These are phyloP conservation scores for Alloascoidea hylecoeti DNA, from an alignment of 805 yeast species.

Conservation along the genomic window DNA sequence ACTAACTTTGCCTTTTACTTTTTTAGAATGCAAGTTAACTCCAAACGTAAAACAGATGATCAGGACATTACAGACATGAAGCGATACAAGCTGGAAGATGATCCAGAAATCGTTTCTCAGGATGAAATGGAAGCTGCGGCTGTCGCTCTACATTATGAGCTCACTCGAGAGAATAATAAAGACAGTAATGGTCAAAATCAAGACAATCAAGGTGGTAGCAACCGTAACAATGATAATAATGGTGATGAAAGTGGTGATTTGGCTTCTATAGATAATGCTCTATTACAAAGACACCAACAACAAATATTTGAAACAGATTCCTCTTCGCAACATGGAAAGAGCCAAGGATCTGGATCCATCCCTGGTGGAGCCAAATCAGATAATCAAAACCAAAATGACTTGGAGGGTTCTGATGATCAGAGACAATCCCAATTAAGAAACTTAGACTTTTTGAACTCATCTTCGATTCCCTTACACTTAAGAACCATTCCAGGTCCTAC, in stretches of 20 bases:
- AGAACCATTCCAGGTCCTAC: slow-evolving; percentile 1
- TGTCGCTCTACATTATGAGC: neutral
- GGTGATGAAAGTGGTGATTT: neutral
- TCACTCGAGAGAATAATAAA: too few relatives aligned
- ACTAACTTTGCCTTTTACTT: too few relatives aligned
- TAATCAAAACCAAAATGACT: too few relatives aligned
- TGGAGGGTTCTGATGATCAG: neutral
- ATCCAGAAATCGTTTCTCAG: neutral
- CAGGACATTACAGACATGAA: neutral
- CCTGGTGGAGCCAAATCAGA: neutral
- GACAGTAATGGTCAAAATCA: too few relatives aligned
- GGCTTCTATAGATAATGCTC: neutral
- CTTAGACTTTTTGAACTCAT: neutral
- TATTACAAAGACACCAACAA: neutral
- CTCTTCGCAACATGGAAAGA: neutral
- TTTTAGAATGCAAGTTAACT: slow-evolving; percentile 1
- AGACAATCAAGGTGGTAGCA: neutral
- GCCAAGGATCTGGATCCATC: neutral
- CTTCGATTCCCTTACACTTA: neutral
- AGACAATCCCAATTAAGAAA: neutral
- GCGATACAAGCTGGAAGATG: neutral
- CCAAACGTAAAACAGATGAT: neutral
- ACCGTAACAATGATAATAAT: neutral
- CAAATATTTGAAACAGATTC: neutral
- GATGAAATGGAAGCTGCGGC: neutral